Base-by-base conservation (phyloP, 2,329 filamentous ascomycete species). In the Metarhizium robertsii region DNA sequence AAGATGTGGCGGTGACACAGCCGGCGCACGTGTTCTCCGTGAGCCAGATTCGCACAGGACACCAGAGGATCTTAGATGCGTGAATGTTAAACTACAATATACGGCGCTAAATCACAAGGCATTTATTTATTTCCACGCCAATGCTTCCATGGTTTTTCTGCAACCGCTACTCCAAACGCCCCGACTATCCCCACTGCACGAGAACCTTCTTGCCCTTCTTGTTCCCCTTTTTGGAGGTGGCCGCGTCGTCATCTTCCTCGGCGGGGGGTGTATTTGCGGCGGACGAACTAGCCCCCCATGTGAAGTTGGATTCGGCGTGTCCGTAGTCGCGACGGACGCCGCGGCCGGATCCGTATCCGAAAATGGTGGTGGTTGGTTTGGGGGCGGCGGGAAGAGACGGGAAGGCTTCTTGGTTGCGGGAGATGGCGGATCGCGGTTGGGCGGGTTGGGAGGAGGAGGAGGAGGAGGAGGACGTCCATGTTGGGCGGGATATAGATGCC, bases 381-480 rank as follows among this genome's bases (percentile, higher is more conserved):
- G 88, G 80, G 1, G 90, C 91, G 0, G 84, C 78, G 0, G 92
- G 92, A 1, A 96, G 78, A 1, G 90, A 86, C 0, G 92, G 92
- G 71, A 96, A 96, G 0, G 85, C 83, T 59, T 92, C 86, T 48
- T 73, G 71, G 50, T 68, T 70, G 34, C 65, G 65, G 30, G 64
- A 55, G 61, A 55, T 59, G 60, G 53, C 57, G 50, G 53, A 59
- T 50, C 18, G 64, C 57, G 10, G 63, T 4, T 75, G 67, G 0
- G 74, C 68, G 0, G 73, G 73, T 59, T 75, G 76, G 2, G 69
- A 68, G 1, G 70, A 63, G 2, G 69, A 63, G 2, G 69, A 63
- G 2, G 69, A 63, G 0, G 70, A 60, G 7, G 66, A 71, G 10
- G 68, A 67, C 4, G 70, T 64, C 5, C 61, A 61, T 13, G 65